Conservation (phyloP, 139 green algal species). For the Pleodorina starrii region DNA sequence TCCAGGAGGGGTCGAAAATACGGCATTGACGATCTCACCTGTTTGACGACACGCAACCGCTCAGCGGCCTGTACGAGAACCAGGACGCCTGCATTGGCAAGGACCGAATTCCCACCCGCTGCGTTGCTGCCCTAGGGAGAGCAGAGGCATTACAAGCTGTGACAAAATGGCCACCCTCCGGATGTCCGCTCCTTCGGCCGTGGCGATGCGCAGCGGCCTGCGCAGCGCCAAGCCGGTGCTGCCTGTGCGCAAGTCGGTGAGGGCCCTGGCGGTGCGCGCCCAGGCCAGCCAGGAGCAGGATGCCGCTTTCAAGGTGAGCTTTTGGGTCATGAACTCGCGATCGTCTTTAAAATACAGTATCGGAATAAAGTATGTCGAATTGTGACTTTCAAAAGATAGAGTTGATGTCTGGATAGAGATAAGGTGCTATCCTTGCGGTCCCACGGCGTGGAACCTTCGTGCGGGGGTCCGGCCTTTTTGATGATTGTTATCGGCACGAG, state of each 20-base stretch:
- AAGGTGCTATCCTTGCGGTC: neutral
- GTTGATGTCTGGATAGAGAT: neutral
- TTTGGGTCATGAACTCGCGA: too few relatives aligned
- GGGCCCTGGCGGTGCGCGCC: constrained; percentile 24
- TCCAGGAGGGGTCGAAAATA: too few relatives aligned
- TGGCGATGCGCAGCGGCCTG: neutral
- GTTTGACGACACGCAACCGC: too few relatives aligned
- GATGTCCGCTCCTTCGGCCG: constrained; percentile 5
- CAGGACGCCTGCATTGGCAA: neutral
- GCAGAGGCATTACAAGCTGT: neutral
- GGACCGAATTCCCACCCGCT: neutral
- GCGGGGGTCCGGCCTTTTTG: too few relatives aligned
- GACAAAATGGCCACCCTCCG: constrained; percentile 42
- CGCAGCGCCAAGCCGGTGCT: constrained; percentile 34
- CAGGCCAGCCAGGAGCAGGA: constrained; percentile 36
- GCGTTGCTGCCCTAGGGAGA: neutral
- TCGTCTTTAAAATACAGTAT: too few relatives aligned
- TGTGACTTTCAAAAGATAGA: too few relatives aligned
- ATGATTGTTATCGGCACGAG: too few relatives aligned
- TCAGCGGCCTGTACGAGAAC: too few relatives aligned
- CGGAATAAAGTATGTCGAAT: too few relatives aligned
- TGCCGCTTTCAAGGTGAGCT: constrained; percentile 32
- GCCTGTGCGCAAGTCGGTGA: neutral
- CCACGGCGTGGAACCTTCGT: neutral
- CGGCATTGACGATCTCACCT: too few relatives aligned